Base-by-base conservation (phyloP, 805 yeast genomes). In the Helenozyma rhizophorensis region DNA sequence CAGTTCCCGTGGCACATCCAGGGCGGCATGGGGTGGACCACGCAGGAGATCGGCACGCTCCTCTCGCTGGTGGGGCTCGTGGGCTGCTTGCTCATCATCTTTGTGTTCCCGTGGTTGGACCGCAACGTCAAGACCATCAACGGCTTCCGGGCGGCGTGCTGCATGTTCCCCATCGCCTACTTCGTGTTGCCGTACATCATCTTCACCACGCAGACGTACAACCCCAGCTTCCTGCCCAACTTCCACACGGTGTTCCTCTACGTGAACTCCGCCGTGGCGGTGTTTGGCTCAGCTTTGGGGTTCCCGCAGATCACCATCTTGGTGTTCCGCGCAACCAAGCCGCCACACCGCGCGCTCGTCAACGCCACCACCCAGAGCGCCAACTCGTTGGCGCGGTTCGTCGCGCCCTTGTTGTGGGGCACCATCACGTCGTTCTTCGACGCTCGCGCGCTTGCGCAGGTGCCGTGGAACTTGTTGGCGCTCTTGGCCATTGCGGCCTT, bases 341-440 rank as follows among this genome's bases (percentile, higher is more conserved):
- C 75, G 14, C 61, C 69, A 39, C 71, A 76, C 41, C 62, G 81
- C 29, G 82, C 81, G 2, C 67, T 74, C 44, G 67, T 79, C 35
- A 79, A 79, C 48, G 79, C 80, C 10, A 65, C 75, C 12, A 63
- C 78, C 3, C 66, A 77, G 51, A 69, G 78, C 25, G 61, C 70
- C 23, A 55, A 72, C 13, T 69, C 84, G 1, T 52, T 72, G 22
- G 80, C 83, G 1, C 56, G 84, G 42, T 76, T 72, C 33, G 27
- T 70, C 1, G 83, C 77, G 3, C 85, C 84, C 0, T 49, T 76
- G 6, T 21, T 60, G 1, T 76, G 80, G 78, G 83, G 83, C 4
- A 57, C 47, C 17, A 37, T 65, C 18, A 61, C 63, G 40, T 50
- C 67, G 2, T 47, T 43, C 17, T 50, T 49, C 14, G 64, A 62